These are phyloP conservation scores for Plasmodium blacklocki DNA, from an alignment of 169 alveolate genomes.

Conservation along the genomic window DNA sequence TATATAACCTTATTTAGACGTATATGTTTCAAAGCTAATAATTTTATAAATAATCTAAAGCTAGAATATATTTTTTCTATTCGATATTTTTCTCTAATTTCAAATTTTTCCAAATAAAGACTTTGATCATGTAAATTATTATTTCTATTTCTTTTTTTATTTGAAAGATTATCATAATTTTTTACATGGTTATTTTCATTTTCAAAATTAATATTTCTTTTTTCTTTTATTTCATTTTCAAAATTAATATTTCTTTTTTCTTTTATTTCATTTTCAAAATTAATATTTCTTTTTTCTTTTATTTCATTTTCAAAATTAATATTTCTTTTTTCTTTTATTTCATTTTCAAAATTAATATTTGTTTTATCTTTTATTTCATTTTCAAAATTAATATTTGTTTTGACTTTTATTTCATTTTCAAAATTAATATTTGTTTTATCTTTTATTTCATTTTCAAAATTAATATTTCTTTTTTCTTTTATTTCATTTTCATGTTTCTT, in stretches of 20 bases:
- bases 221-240: not conserved
- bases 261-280: slow-evolving; percentile 9
- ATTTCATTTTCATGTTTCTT: not conserved
- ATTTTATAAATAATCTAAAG: slow-evolving; percentile 40
- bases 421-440: not conserved
- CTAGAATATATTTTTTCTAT: slow-evolving; percentile 56
- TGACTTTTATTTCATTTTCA: not conserved
- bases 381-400: too few species aligned
- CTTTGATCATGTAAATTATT: not conserved
- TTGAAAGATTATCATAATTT: too few species aligned
- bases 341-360: not conserved
- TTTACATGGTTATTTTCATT: not conserved
- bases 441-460: slow-evolving; percentile 1
- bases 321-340: not conserved
- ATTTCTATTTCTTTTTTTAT: not conserved
- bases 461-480: not conserved
- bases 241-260: not conserved
- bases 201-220: not conserved
- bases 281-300: not conserved
- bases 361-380: slow-evolving; percentile 6
- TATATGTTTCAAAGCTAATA: slow-evolving; percentile 20
- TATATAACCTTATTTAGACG: slow-evolving; percentile 20
- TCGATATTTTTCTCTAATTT: slow-evolving; percentile 74
- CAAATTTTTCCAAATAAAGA: slow-evolving; percentile 66
- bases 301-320: not conserved